phyloP scores from a whole-genome alignment of 176 grass and related monocot genomes.

The Rhynchospora breviuscula region DNA sequence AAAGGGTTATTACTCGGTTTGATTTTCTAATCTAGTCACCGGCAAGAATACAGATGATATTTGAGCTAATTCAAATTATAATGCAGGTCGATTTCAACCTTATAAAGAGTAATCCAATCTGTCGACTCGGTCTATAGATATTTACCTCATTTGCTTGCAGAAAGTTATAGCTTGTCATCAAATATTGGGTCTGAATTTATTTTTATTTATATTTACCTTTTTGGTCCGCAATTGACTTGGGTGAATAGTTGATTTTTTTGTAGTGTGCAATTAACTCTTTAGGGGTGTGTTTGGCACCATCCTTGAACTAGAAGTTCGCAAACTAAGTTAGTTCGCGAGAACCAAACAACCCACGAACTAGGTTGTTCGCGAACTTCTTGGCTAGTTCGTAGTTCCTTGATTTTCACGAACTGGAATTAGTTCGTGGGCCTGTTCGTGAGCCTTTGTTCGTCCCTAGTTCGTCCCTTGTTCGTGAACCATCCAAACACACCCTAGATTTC shows the following conservation, averaged over 20 bases:
- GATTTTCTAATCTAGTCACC: not conserved
- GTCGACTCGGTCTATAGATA: conserved; percentile 51
- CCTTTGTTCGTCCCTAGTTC: too few species aligned
- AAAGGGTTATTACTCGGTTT: not conserved
- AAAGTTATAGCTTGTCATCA: not conserved
- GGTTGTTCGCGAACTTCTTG: too few species aligned
- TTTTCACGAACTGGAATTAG: too few species aligned
- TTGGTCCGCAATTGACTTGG: not conserved
- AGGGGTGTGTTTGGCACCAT: too few species aligned
- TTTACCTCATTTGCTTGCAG: not conserved
- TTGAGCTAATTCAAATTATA: not conserved
- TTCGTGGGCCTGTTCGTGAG: too few species aligned
- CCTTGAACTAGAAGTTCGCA: too few species aligned
- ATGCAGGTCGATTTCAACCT: conserved; percentile 85
- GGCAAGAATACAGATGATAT: not conserved
- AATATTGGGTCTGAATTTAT: not conserved
- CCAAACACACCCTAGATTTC: too few species aligned
- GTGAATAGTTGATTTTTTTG: not conserved
- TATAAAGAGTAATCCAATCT: conserved; percentile 64
- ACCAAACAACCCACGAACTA: too few species aligned
- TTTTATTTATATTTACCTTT: not conserved
- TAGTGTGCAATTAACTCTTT: not conserved
- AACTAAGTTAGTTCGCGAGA: too few species aligned
- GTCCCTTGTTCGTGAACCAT: too few species aligned
- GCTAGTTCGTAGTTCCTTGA: too few species aligned